Evolutionary conservation across 768 basidiomycete genomes (phyloP).

Genomic region (Cyclocybe cylindracea): DNA sequence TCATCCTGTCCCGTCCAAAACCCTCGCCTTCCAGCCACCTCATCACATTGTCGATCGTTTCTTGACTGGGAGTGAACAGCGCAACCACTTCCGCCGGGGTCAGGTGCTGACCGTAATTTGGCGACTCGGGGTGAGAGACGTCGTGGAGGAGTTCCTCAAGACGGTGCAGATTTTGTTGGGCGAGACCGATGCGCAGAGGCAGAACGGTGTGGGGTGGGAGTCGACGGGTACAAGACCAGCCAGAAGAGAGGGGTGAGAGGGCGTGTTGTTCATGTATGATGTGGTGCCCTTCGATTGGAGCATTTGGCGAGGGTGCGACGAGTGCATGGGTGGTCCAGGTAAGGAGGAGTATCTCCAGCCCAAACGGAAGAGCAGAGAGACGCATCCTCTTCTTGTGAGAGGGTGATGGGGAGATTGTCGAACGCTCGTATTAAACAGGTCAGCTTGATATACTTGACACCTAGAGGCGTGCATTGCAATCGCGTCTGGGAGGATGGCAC

Average conservation of each 20-base stretch:
- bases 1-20: slow-evolving; percentile 36
- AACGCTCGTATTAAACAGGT: too few species aligned
- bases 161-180: slow-evolving; percentile 45
- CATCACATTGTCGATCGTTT: slow-evolving; percentile 41
- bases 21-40: slow-evolving; percentile 46
- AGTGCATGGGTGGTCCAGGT: too few species aligned
- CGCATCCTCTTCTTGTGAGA: too few species aligned
- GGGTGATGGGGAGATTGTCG: too few species aligned
- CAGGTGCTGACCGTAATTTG: slow-evolving; percentile 53
- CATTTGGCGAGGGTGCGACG: too few species aligned
- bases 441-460: too few species aligned
- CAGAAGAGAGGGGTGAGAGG: slow-evolving; percentile 19
- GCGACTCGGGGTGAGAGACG: slow-evolving; percentile 52
- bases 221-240: slow-evolving; percentile 23
- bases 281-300: slow-evolving; percentile 8
- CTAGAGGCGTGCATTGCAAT: too few species aligned
- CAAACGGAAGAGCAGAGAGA: too few species aligned
- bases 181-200: slow-evolving; percentile 51
- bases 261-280: slow-evolving; percentile 30
- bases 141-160: slow-evolving; percentile 47
- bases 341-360: too few species aligned
- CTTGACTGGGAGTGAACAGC: slow-evolving; percentile 44
- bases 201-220: slow-evolving; percentile 28
- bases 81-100: slow-evolving; percentile 41
- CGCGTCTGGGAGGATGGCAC: too few species aligned